Evolutionary conservation across 2,329 filamentous ascomycete genomes (phyloP).

Genomic region (Penicillium sp.): DNA sequence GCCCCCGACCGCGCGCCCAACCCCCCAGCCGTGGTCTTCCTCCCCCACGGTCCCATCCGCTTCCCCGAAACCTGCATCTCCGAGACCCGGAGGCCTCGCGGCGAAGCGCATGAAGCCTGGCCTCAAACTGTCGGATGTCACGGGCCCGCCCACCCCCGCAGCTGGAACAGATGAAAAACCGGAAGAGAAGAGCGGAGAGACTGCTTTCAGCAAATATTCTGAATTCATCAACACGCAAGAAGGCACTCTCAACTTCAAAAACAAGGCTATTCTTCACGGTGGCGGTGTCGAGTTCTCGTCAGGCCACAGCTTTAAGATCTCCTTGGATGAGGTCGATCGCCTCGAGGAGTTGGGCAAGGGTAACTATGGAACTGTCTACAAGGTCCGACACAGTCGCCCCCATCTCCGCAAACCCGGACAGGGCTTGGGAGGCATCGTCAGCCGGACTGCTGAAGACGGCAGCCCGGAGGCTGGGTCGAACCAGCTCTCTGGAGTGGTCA

Average conservation of each 20-base stretch:
- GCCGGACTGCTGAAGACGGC: slow-evolving; percentile 32
- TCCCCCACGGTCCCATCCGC: slow-evolving; percentile 34
- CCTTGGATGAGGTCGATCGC: slow-evolving; percentile 91
- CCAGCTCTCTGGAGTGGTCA: slow-evolving; percentile 66
- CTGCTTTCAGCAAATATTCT: slow-evolving; percentile 67
- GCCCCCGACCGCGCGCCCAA: slow-evolving; percentile 31
- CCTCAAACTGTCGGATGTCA: slow-evolving; percentile 52
- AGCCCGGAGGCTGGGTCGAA: slow-evolving; percentile 22
- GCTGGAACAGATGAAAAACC: slow-evolving; percentile 22
- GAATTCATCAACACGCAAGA: slow-evolving; percentile 90
- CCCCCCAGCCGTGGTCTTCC: slow-evolving; percentile 36
- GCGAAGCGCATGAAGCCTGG: slow-evolving; percentile 52
- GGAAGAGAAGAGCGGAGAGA: slow-evolving; percentile 32
- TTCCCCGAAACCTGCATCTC: slow-evolving; percentile 46
- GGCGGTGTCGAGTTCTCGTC: slow-evolving; percentile 90
- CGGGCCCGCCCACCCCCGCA: slow-evolving; percentile 48
- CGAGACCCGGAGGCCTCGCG: slow-evolving; percentile 49
- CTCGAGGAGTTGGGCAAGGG: slow-evolving; percentile 93
- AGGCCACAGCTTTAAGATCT: slow-evolving; percentile 88
- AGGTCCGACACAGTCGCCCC: slow-evolving; percentile 81
- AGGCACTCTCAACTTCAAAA: slow-evolving; percentile 88
- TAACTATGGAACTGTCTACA: slow-evolving; percentile 98
- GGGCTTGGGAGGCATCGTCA: slow-evolving; percentile 62
- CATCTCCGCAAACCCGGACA: slow-evolving; percentile 62
- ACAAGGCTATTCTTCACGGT: slow-evolving; percentile 85